A percentile compares a stretch with the other conserved stretches of the same genome.
phyloP scores from a whole-genome alignment of 306 rosid species.

The Lathyrus aphaca region DNA sequence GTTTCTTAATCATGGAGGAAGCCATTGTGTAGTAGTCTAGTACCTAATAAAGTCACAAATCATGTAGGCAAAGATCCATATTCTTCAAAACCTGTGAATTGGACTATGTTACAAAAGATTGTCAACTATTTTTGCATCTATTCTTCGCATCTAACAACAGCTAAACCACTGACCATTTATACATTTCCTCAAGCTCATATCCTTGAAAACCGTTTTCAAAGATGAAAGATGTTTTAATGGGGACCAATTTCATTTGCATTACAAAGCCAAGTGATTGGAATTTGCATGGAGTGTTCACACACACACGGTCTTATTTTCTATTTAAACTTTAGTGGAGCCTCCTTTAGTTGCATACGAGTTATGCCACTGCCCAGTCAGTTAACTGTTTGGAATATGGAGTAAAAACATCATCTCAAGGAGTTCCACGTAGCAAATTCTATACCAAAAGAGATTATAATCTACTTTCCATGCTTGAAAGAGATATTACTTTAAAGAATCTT shows the following conservation, averaged over 20 bases:
- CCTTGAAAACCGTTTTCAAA: neutral
- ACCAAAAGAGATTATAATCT: constrained; percentile 18
- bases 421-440: neutral
- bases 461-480: constrained; percentile 31
- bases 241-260: constrained; percentile 10
- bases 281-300: constrained; percentile 10
- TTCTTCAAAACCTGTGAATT: constrained; percentile 7
- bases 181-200: neutral
- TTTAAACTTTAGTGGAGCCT: constrained; percentile 19
- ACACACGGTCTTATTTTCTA: neutral
- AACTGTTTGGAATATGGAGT: neutral
- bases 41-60: constrained; percentile 18
- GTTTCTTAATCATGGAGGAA: constrained; percentile 5
- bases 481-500: constrained; percentile 14
- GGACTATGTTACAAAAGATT: constrained; percentile 24
- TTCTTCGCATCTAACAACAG: constrained; percentile 5
- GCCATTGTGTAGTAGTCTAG: constrained; percentile 10
- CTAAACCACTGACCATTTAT: constrained; percentile 21
- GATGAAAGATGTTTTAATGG: constrained; percentile 26
- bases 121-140: constrained; percentile 2
- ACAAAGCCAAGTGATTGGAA: constrained; percentile 11
- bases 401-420: constrained; percentile 22
- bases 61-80: constrained; percentile 5
- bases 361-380: constrained; percentile 3
- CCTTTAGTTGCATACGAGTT: constrained; percentile 30